Percentiles rank a stretch among this genome's conserved stretches.
Conservation (phyloP, 805 yeast genomes). For the Pichia insulana region DNA sequence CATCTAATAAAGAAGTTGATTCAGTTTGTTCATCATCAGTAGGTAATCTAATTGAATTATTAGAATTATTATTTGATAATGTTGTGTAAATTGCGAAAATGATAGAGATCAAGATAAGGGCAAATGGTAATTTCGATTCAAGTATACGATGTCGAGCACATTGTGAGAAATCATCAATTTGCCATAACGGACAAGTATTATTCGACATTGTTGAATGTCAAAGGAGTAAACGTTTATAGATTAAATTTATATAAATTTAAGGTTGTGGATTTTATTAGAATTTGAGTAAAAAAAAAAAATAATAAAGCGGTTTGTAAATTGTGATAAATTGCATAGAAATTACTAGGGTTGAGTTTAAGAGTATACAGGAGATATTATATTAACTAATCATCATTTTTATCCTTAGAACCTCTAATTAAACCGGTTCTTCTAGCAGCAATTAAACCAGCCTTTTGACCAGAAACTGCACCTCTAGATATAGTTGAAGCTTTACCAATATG, state of each 20-base stretch:
- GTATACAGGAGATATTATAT: too few species aligned
- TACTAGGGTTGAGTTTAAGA: too few species aligned
- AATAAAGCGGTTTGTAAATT: too few species aligned
- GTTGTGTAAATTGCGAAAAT: slow-evolving; percentile 11
- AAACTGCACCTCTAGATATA: slow-evolving; percentile 97
- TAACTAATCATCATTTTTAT: slow-evolving; percentile 26
- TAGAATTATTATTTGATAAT: background rate
- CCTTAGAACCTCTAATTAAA: slow-evolving; percentile 99
- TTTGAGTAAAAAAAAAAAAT: background rate
- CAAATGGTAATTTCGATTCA: slow-evolving; percentile 24
- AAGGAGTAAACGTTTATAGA: too few species aligned
- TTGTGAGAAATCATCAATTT: slow-evolving; percentile 38
- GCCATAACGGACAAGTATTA: slow-evolving; percentile 19
- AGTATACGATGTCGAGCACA: slow-evolving; percentile 34
- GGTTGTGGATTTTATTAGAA: background rate
- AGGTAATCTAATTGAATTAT: background rate
- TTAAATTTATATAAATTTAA: too few species aligned
- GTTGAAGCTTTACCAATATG: slow-evolving; percentile 99
- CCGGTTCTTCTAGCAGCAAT: slow-evolving; percentile 99
- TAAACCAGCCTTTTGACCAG: slow-evolving; percentile 99
- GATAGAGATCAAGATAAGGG: slow-evolving; percentile 28
- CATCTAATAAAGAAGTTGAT: background rate
- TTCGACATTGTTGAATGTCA: slow-evolving; percentile 1
- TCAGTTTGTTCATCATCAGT: background rate
- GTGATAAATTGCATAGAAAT: too few species aligned